A percentile compares a stretch with the other conserved stretches of the same genome.
Conservation (phyloP, 129 eudicot genomes). For the Lactuca saligna region DNA sequence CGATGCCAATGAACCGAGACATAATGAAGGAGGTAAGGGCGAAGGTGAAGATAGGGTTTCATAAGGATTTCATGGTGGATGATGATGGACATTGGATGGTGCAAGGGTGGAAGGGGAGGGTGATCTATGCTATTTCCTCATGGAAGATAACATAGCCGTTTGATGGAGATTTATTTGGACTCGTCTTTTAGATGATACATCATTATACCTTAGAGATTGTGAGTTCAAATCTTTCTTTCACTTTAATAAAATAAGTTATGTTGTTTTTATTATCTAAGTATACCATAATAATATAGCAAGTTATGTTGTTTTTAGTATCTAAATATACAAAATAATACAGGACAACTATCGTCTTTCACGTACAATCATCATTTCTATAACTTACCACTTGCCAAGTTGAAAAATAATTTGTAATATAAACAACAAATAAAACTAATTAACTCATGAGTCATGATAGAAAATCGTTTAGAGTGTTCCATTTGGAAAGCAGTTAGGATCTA, state of each 20-base stretch:
- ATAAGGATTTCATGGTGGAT: slow-evolving; percentile 49
- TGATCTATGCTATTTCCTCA: slow-evolving; percentile 44
- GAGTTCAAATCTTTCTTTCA: too few species aligned
- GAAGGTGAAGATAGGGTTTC: slow-evolving; percentile 40
- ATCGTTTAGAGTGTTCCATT: not conserved
- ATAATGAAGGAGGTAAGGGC: slow-evolving; percentile 38
- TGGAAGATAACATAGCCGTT: slow-evolving; percentile 34
- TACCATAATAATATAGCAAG: not conserved
- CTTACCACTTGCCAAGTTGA: not conserved
- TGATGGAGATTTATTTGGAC: not conserved
- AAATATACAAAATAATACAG: not conserved
- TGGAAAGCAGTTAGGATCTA: not conserved
- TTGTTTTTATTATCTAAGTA: not conserved
- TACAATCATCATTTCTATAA: not conserved
- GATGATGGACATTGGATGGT: slow-evolving; percentile 43
- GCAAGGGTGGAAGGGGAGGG: slow-evolving; percentile 50
- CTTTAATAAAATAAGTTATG: not conserved
- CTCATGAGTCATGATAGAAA: not conserved
- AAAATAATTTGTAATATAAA: not conserved
- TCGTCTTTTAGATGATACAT: not conserved
- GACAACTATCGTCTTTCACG: not conserved
- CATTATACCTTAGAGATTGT: too few species aligned
- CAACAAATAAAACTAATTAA: not conserved
- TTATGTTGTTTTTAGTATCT: not conserved
- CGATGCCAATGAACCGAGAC: slow-evolving; percentile 29